These are phyloP conservation scores for Colletotrichum coccodes DNA, from an alignment of 2,329 filamentous ascomycete species.

Conservation along the genomic window DNA sequence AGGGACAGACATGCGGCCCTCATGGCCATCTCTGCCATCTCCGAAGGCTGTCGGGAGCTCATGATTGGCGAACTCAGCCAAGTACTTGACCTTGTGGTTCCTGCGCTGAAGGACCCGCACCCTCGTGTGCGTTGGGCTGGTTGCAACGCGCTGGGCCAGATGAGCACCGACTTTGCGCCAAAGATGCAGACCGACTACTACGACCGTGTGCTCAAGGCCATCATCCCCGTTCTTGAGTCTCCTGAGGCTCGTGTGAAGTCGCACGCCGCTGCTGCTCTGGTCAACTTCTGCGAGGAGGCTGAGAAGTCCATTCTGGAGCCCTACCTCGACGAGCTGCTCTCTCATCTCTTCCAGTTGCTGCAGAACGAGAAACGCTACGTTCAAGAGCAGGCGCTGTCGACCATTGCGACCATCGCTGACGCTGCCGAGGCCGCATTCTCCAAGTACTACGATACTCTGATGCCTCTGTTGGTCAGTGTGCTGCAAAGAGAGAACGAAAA, in stretches of 20 bases:
- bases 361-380: slow-evolving; percentile 95
- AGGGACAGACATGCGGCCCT: slow-evolving; percentile 94
- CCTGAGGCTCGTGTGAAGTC: slow-evolving; percentile 94
- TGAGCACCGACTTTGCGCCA: slow-evolving; percentile 99
- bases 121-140: slow-evolving; percentile 96
- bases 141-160: slow-evolving; percentile 98
- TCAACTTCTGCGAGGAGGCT: slow-evolving; percentile 99
- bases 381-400: slow-evolving; percentile 96
- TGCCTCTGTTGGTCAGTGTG: slow-evolving; percentile 93
- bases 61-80: slow-evolving; percentile 96
- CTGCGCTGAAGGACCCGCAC: slow-evolving; percentile 88
- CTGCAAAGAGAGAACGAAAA: slow-evolving; percentile 91
- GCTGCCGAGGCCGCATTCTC: slow-evolving; percentile 94
- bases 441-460: slow-evolving; percentile 94
- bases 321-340: slow-evolving; percentile 89
- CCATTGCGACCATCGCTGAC: slow-evolving; percentile 98
- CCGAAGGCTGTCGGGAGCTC: slow-evolving; percentile 93
- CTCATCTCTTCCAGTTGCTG: slow-evolving; percentile 85
- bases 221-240: slow-evolving; percentile 91
- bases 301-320: slow-evolving; percentile 92
- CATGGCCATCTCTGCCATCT: slow-evolving; percentile 99
- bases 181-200: slow-evolving; percentile 99
- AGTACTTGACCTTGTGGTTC: slow-evolving; percentile 93
- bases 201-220: slow-evolving; percentile 84
- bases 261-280: slow-evolving; percentile 94